Evolutionary conservation across 805 yeast species (phyloP), one percentile per base, ranked within the genome.

Genomic region (Blastobotrys parvus): DNA sequence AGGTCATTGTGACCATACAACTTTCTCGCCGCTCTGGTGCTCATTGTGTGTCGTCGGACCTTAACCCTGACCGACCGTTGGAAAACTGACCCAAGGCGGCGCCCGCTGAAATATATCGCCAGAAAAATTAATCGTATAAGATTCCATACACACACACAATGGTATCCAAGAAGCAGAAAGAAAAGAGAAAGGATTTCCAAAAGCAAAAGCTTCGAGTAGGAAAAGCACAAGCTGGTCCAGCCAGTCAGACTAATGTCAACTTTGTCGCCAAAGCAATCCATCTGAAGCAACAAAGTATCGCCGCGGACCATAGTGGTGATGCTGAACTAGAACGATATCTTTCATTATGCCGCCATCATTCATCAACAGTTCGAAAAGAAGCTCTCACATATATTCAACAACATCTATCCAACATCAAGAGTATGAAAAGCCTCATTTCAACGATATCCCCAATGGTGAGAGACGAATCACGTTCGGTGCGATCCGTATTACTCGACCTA

Each of bases 161-260:
- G 54, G 54, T 53, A 11, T 45, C 60, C 53, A 72, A 69, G 60
- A 82, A 77, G 65, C 72, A 68, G 63, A 64, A 69, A 34, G 80
- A 80, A 48, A 84, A 82, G 66, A 71, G 70, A 57, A 82, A 80
- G 63, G 94, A 84, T 56, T 84, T 84, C 59, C 71, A 65, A 56
- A 87, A 87, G 61, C 70, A 78, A 46, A 90, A 86, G 68, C 73
- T 92, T 41, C 82, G 74, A 56, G 97, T 92, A 27, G 98, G 98
- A 44, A 92, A 92, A 62, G 68, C 82, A 2, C 75, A 77, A 16
- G 77, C 78, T 4, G 77, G 76, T 49, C 78, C 88, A 4, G 75
- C 78, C 16, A 86, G 87, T 58, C 76, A 72, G 45, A 92, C 98
- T 3, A 90, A 83, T 52, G 86, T 95, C 0, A 81, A 94, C 0